phyloP scores from a whole-genome alignment of 208 protist genomes.

The Acanthamoeba castellanii region DNA sequence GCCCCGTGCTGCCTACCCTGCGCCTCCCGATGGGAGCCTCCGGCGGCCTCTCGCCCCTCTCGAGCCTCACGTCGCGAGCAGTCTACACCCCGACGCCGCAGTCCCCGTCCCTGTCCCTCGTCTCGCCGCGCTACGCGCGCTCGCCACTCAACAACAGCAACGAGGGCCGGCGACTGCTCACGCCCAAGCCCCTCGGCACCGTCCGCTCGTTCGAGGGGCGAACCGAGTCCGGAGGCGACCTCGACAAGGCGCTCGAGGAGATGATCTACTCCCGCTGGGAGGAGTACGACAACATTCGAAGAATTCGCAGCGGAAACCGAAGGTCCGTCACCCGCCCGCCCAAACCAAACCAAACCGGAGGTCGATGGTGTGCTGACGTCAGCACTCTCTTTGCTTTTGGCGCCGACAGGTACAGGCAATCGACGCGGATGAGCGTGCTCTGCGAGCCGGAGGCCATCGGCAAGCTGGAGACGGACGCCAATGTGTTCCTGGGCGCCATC shows the following conservation, averaged over 20 bases:
- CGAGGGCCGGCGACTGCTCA: not conserved
- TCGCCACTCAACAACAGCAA: not conserved
- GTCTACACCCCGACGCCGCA: not conserved
- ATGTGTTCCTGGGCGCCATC: conserved; percentile 49
- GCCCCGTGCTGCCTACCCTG: not conserved
- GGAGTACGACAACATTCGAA: conserved; percentile 18
- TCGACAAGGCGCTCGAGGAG: conserved; percentile 12
- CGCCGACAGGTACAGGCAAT: not conserved
- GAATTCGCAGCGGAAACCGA: not conserved
- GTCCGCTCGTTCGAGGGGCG: not conserved
- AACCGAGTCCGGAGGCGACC: not conserved
- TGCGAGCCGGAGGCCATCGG: not conserved
- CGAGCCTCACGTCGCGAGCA: not conserved
- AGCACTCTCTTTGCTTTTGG: not conserved
- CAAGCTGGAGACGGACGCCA: conserved; percentile 47
- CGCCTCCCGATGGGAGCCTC: not conserved
- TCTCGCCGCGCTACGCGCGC: not conserved
- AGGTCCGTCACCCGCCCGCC: not conserved
- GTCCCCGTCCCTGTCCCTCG: not conserved
- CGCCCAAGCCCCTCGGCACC: not conserved
- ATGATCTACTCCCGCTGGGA: conserved; percentile 34
- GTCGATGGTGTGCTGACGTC: not conserved
- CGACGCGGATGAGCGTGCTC: not conserved
- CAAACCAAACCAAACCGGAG: not conserved
- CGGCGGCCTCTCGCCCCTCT: not conserved